Conservation (phyloP, 805 yeast species). For the Sugiyamaella boreocaroliniensis region DNA sequence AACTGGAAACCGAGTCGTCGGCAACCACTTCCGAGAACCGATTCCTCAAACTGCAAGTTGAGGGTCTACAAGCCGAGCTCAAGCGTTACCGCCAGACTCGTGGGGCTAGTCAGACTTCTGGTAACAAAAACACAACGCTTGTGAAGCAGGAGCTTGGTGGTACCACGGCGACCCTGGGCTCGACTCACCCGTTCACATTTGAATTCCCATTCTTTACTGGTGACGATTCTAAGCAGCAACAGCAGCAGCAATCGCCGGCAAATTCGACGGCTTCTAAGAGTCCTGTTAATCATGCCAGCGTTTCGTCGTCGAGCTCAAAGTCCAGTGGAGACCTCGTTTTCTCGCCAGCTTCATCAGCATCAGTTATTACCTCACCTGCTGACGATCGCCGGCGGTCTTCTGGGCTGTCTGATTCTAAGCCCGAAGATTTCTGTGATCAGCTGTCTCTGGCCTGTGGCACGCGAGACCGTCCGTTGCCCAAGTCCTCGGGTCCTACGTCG, state of each 20-base stretch:
- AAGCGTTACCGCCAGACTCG: constrained; percentile 42
- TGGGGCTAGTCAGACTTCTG: constrained; percentile 8
- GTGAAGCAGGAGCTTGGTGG: constrained; percentile 2
- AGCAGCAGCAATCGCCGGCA: background rate
- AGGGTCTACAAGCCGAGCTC: constrained; percentile 64
- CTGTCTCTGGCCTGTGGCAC: constrained; percentile 81
- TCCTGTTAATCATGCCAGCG: background rate
- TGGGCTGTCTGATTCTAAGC: constrained; percentile 2
- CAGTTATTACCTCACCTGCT: background rate
- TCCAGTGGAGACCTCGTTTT: background rate
- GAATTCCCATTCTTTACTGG: constrained; percentile 48
- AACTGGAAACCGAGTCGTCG: constrained; percentile 64
- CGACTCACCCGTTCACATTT: constrained; percentile 36
- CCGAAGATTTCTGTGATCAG: constrained; percentile 67
- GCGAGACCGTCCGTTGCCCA: constrained; percentile 56
- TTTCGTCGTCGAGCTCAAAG: background rate
- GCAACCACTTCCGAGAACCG: constrained; percentile 66
- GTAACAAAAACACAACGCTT: background rate
- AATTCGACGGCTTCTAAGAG: constrained; percentile 1
- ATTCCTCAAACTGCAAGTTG: constrained; percentile 68
- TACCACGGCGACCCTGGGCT: constrained; percentile 1
- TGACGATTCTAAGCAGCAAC: background rate
- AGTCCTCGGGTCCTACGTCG: constrained; percentile 17
- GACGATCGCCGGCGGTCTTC: constrained; percentile 1
- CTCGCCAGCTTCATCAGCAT: background rate